Evolutionary conservation across 495 filamentous ascomycete genomes (phyloP).

Genomic region (Lindgomyces ingoldianus): DNA sequence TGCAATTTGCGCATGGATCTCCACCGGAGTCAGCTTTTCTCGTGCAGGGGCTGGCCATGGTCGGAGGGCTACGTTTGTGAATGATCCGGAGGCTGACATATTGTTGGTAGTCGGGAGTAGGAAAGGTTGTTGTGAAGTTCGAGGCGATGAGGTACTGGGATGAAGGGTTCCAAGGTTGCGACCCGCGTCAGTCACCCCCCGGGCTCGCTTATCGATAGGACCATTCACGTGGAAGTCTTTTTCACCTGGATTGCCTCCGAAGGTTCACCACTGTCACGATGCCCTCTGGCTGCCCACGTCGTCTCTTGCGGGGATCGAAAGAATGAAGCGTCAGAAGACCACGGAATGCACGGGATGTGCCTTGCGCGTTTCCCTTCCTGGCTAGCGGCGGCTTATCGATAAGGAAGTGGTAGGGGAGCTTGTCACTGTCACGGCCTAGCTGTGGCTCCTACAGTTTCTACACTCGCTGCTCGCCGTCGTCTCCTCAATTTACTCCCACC

Average conservation of each 20-base stretch:
- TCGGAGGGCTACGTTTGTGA: conserved; percentile 28
- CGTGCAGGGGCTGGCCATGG: conserved; percentile 39
- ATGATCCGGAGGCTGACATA: conserved; percentile 16
- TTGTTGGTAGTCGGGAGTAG: neutral
- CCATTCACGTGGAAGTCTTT: neutral
- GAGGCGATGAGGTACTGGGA: neutral
- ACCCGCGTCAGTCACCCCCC: too few relatives aligned
- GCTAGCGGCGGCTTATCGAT: conserved; percentile 11
- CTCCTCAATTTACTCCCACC: neutral
- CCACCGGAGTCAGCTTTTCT: conserved; percentile 15
- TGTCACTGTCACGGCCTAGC: neutral
- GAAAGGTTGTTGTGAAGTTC: conserved; percentile 6
- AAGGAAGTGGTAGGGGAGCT: neutral
- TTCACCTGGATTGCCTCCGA: neutral
- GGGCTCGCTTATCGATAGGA: neutral
- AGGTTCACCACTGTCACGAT: neutral
- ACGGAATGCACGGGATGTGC: neutral
- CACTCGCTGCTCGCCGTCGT: neutral
- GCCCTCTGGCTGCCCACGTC: too few relatives aligned
- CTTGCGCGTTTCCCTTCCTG: neutral
- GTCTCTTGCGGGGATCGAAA: neutral
- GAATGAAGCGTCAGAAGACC: neutral
- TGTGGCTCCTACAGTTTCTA: neutral
- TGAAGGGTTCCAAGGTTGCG: too few relatives aligned
- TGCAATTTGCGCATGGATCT: conserved; percentile 33